These are phyloP conservation scores for Chernovozyma aurita DNA, from an alignment of 1,139 yeast genomes.

Conservation along the genomic window DNA sequence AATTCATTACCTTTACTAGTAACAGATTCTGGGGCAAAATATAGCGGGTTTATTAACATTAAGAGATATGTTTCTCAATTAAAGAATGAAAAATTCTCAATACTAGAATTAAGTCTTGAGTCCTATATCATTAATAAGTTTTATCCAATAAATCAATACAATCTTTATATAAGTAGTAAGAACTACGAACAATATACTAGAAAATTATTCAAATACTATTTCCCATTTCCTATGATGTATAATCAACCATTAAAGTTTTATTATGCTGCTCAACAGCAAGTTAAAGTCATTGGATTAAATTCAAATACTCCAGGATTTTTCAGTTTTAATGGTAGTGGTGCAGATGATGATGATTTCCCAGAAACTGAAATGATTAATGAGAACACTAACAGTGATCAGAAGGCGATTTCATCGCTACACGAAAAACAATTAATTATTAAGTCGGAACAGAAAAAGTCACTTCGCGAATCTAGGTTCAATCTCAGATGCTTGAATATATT, in stretches of 20 bases:
- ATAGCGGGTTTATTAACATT: constrained; percentile 3
- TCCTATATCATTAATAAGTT: constrained; percentile 37
- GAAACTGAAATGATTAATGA: constrained; percentile 28
- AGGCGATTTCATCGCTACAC: constrained; percentile 47
- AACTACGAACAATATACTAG: constrained; percentile 68
- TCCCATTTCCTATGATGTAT: constrained; percentile 87
- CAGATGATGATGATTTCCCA: constrained; percentile 13
- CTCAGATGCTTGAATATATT: constrained; percentile 46
- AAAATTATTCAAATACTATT: constrained; percentile 49
- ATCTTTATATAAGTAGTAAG: constrained; percentile 51
- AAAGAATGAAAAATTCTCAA: constrained; percentile 7
- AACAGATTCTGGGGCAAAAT: constrained; percentile 7
- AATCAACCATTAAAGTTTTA: constrained; percentile 61
- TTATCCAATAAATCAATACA: constrained; percentile 53
- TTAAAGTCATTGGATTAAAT: constrained; percentile 34
- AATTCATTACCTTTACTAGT: constrained; percentile 54
- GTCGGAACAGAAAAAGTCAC: constrained; percentile 34
- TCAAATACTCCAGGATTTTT: constrained; percentile 28
- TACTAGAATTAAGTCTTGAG: constrained; percentile 21
- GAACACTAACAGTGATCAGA: constrained; percentile 18
- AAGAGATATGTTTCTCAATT: not conserved
- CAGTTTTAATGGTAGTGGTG: constrained; percentile 11
- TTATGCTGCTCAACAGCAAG: constrained; percentile 45
- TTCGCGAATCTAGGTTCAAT: constrained; percentile 49
- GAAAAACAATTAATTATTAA: constrained; percentile 42